Percentiles rank a stretch among this genome's conserved stretches.
Evolutionary conservation across 805 yeast genomes (phyloP).

Genomic region (Candida mattraensis): DNA sequence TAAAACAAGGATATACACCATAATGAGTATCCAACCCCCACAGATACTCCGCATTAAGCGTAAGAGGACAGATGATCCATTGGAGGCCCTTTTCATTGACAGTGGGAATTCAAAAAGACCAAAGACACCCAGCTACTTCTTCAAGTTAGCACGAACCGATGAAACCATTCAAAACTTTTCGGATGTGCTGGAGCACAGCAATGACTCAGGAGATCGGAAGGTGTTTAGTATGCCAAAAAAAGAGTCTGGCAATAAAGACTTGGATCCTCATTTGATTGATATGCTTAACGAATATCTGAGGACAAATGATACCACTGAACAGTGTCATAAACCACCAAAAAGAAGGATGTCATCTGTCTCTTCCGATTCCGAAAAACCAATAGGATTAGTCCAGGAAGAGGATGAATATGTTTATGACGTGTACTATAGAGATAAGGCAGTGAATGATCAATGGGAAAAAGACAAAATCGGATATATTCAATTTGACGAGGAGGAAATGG

Average conservation of each 20-base stretch:
- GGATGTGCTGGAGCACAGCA: constrained; percentile 20
- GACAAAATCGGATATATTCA: constrained; percentile 50
- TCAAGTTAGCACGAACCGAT: constrained; percentile 51
- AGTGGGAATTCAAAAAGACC: constrained; percentile 42
- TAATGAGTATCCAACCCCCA: constrained; percentile 40
- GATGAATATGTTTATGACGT: constrained; percentile 90
- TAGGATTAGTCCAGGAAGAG: constrained; percentile 15
- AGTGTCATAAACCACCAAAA: constrained; percentile 27
- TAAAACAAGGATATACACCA: constrained; percentile 1
- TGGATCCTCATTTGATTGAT: constrained; percentile 67
- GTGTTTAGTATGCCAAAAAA: constrained; percentile 27
- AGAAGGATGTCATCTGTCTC: constrained; percentile 30
- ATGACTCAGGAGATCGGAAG: constrained; percentile 14
- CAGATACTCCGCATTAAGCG: constrained; percentile 80
- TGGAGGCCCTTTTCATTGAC: constrained; percentile 69
- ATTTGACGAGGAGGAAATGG: constrained; percentile 51
- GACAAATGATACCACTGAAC: constrained; percentile 30
- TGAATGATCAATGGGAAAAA: constrained; percentile 39
- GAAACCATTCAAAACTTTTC: constrained; percentile 26
- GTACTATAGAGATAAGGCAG: constrained; percentile 64
- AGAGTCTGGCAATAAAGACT: constrained; percentile 22
- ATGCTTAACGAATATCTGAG: constrained; percentile 67
- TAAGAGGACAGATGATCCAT: constrained; percentile 82
- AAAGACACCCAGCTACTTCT: constrained; percentile 36
- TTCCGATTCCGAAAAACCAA: constrained; percentile 19